Evolutionary conservation across 768 basidiomycete species (phyloP).

Genomic region (Tulasnella sp.): DNA sequence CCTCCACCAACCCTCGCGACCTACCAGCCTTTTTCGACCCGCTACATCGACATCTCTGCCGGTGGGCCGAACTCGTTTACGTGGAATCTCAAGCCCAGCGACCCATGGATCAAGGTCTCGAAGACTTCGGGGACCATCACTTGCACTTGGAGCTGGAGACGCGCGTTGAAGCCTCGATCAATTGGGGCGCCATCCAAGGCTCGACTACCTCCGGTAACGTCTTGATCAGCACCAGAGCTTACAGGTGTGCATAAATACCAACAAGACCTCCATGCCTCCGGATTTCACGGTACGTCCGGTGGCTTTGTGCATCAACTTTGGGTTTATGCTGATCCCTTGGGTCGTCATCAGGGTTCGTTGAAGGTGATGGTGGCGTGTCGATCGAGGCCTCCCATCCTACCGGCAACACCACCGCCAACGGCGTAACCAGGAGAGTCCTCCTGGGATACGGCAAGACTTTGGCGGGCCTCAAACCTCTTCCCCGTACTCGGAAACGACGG

Average conservation of each 20-base stretch:
- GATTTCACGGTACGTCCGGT: slow-evolving; percentile 37
- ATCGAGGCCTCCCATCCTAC: slow-evolving; percentile 54
- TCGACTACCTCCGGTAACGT: slow-evolving; percentile 28
- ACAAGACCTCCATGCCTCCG: slow-evolving; percentile 29
- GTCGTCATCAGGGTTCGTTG: slow-evolving; percentile 38
- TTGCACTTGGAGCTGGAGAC: slow-evolving; percentile 35
- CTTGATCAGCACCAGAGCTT: slow-evolving; percentile 36
- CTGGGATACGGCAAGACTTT: slow-evolving; percentile 48
- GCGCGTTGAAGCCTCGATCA: slow-evolving; percentile 43
- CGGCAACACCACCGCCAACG: slow-evolving; percentile 37
- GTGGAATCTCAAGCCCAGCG: slow-evolving; percentile 39
- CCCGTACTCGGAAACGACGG: slow-evolving; percentile 38
- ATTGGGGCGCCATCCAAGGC: slow-evolving; percentile 39
- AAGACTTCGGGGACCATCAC: slow-evolving; percentile 39
- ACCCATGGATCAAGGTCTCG: slow-evolving; percentile 41
- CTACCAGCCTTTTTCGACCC: slow-evolving; percentile 40
- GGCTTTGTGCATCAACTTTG: slow-evolving; percentile 14
- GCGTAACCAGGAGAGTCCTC: slow-evolving; percentile 46
- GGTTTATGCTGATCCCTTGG: not conserved
- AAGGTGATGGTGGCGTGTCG: slow-evolving; percentile 48
- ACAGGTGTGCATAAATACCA: slow-evolving; percentile 25
- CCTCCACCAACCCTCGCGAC: slow-evolving; percentile 35
- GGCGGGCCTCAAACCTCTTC: slow-evolving; percentile 48
- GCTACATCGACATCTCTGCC: slow-evolving; percentile 49
- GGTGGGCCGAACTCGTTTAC: slow-evolving; percentile 48